A percentile compares a stretch with the other conserved stretches of the same genome.
Evolutionary conservation across 768 basidiomycete genomes (phyloP).

Genomic region (Rhizopogon sp.): DNA sequence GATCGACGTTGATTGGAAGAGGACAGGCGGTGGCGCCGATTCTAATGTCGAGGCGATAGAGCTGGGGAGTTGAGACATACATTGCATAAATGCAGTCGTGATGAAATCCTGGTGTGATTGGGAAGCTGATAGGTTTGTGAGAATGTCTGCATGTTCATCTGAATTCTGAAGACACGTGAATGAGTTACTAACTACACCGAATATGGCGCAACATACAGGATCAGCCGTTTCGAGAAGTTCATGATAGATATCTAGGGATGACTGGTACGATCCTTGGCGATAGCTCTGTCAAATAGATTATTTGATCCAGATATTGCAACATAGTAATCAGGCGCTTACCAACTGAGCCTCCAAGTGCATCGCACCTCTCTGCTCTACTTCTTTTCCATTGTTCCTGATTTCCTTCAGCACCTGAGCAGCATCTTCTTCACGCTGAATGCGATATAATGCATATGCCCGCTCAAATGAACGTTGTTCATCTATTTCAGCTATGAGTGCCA

Average conservation of each 20-base stretch:
- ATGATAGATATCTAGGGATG: slow-evolving; percentile 73
- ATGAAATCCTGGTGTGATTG: slow-evolving; percentile 84
- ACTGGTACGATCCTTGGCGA: slow-evolving; percentile 69
- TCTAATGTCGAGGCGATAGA: slow-evolving; percentile 52
- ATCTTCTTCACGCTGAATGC: slow-evolving; percentile 72
- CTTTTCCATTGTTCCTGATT: slow-evolving; percentile 38
- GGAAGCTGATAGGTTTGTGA: slow-evolving; percentile 80
- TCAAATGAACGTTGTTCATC: slow-evolving; percentile 46
- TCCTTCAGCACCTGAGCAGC: slow-evolving; percentile 48
- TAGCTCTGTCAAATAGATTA: slow-evolving; percentile 50
- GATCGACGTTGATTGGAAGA: slow-evolving; percentile 28
- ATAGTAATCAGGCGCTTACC: slow-evolving; percentile 42
- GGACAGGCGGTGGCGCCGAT: slow-evolving; percentile 52
- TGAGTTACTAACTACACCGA: not conserved
- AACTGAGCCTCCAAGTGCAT: slow-evolving; percentile 85
- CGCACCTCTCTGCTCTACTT: slow-evolving; percentile 51
- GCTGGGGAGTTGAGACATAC: slow-evolving; percentile 56
- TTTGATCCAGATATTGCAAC: slow-evolving; percentile 13
- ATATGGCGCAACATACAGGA: slow-evolving; percentile 46
- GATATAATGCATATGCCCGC: slow-evolving; percentile 78
- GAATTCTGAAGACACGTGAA: slow-evolving; percentile 47
- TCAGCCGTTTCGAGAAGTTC: slow-evolving; percentile 75
- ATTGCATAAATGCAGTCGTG: slow-evolving; percentile 58
- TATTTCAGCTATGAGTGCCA: slow-evolving; percentile 45
- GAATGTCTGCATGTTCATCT: slow-evolving; percentile 84